Evolutionary conservation across 192 early-diverging fungal species (phyloP).

Genomic region (Spinellus fusiger): DNA sequence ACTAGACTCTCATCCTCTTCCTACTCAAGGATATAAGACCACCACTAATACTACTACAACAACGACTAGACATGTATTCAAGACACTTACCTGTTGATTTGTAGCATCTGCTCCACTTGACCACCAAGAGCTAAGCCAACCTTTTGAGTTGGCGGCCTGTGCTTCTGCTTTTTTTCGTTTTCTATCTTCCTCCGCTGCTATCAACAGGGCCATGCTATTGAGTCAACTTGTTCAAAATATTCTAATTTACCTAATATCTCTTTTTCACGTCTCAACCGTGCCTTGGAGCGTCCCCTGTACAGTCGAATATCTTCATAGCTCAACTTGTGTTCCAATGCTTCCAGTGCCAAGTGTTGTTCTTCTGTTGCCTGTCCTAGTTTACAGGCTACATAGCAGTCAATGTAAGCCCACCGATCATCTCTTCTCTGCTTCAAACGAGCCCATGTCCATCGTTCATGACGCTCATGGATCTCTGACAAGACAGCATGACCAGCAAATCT

Average conservation of each 20-base stretch:
- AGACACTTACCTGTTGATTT: not conserved
- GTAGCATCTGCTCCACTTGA: slow-evolving; percentile 15
- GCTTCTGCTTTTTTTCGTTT: slow-evolving; percentile 18
- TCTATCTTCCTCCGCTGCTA: slow-evolving; percentile 27
- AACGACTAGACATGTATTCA: too few species aligned
- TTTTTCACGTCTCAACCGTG: slow-evolving; percentile 67
- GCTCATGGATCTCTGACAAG: slow-evolving; percentile 82
- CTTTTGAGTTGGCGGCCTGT: slow-evolving; percentile 30
- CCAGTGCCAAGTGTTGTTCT: slow-evolving; percentile 50
- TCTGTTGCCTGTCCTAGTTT: slow-evolving; percentile 39
- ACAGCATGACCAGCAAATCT: slow-evolving; percentile 70
- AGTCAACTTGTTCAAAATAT: not conserved
- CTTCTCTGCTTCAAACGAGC: slow-evolving; percentile 71
- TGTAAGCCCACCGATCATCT: slow-evolving; percentile 71
- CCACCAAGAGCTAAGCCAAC: slow-evolving; percentile 49
- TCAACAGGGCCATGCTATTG: not conserved
- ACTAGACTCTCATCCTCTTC: slow-evolving; percentile 27
- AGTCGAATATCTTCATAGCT: slow-evolving; percentile 87
- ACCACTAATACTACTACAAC: too few species aligned
- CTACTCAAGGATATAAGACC: not conserved
- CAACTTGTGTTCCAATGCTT: slow-evolving; percentile 66
- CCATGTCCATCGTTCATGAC: slow-evolving; percentile 82
- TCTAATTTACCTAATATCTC: slow-evolving; percentile 43
- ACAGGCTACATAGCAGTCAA: slow-evolving; percentile 65
- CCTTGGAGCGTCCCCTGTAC: slow-evolving; percentile 74